Evolutionary conservation across 139 green algal genomes (phyloP), one percentile per base, ranked within the genome.

Genomic region (Diplosphaera chodatii): DNA sequence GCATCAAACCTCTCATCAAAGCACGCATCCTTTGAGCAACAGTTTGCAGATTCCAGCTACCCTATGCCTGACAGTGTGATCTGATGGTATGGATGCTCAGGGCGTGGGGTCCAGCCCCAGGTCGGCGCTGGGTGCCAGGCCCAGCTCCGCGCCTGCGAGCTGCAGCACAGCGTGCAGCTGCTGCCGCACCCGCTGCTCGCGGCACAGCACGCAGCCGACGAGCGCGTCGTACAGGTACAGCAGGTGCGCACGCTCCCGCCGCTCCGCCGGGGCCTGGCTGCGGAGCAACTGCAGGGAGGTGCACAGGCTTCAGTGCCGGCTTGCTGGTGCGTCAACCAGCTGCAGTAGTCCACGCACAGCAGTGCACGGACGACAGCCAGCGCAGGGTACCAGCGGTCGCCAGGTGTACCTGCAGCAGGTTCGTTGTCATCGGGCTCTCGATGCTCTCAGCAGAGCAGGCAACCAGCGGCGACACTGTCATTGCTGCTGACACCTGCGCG

Each of bases 221-320:
- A 91, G 75, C 20, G 71, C 40, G 18, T 41, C 40, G 74, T 88
- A 91, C 31, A 91, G 40, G 30, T 80, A 63, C 59, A 91, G 76
- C 66, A 91, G 75, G 77, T 91, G 85, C 20, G 74, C 74, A 23
- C 79, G 65, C 63, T 86, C 82, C 3, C 78, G 67, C 15, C 77
- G 76, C 64, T 74, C 59, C 8, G 62, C 59, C 1, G 8, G 16
- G 32, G 70, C 20, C 64, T 77, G 63, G 29, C 73, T 63, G 23
- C 56, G 68, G 1, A 62, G 32, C 13, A 77, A 28, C 70, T 80
- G 32, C 41, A 73, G 33, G 25, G 20, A n/a, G n/a, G n/a, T n/a
- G n/a, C n/a, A 18, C 62, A 82, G 55, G 71, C 72, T 32, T 48
- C 8, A 48, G 8, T 48, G 37, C 10, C 37, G 37, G 6, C 8